These are phyloP conservation scores for Vachellia collinsii DNA, from an alignment of 306 rosid genomes.

Conservation along the genomic window DNA sequence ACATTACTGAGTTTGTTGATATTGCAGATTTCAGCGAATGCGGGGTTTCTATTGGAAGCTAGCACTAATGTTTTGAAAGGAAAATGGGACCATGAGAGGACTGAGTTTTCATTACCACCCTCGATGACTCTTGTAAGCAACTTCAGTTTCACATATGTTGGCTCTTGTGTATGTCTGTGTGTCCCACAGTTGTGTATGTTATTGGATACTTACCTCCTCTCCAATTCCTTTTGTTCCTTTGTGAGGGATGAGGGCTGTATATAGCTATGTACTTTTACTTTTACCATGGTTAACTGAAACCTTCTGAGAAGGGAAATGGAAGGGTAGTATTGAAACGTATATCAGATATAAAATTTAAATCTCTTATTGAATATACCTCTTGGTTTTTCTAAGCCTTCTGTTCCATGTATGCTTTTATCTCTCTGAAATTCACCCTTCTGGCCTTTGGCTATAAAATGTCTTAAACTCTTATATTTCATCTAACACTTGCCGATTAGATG, in stretches of 20 bases:
- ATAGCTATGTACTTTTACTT: neutral
- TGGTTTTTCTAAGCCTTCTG: neutral
- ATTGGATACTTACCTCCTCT: neutral
- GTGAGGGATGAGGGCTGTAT: neutral
- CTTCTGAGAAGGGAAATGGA: neutral
- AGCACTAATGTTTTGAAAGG: conserved; percentile 64
- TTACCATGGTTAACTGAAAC: neutral
- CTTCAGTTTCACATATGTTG: conserved; percentile 28
- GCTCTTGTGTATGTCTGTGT: conserved; percentile 17
- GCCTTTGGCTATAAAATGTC: neutral
- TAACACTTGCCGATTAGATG: neutral
- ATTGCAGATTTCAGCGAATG: conserved; percentile 61
- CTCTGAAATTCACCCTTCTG: neutral
- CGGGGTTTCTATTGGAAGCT: conserved; percentile 62
- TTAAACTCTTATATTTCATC: neutral
- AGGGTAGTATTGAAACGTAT: neutral
- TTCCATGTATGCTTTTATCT: neutral
- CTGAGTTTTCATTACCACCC: conserved; percentile 90
- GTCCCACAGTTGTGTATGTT: conserved; percentile 2
- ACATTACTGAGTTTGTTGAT: conserved; percentile 25
- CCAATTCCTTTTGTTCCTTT: neutral
- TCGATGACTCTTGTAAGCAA: conserved; percentile 90
- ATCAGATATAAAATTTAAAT: neutral
- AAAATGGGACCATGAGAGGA: conserved; percentile 89
- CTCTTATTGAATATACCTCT: neutral